Evolutionary conservation across 306 rosid genomes (phyloP).

Genomic region (Rubus parviflorus): DNA sequence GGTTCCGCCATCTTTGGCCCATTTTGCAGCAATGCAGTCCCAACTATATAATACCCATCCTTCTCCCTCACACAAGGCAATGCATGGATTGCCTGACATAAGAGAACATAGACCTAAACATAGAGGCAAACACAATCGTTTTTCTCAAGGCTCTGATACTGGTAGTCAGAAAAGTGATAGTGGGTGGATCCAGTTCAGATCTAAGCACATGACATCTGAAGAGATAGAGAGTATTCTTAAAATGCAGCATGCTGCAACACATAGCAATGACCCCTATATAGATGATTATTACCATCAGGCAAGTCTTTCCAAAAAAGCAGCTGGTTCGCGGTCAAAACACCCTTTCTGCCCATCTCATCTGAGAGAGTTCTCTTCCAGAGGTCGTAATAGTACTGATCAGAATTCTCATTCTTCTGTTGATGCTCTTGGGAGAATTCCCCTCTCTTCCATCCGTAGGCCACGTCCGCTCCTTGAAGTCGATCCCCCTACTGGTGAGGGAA

Average conservation of each 20-base stretch:
- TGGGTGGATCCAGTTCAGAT: conserved; percentile 83
- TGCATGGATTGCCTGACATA: conserved; percentile 73
- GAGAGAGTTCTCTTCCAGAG: conserved; percentile 77
- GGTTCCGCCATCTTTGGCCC: conserved; percentile 53
- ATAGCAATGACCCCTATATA: conserved; percentile 93
- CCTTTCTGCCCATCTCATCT: conserved; percentile 87
- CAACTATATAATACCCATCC: conserved; percentile 48
- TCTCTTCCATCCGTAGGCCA: conserved; percentile 93
- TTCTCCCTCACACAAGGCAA: conserved; percentile 63
- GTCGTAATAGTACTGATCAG: conserved; percentile 74
- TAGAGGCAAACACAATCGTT: conserved; percentile 64
- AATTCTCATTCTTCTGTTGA: conserved; percentile 93
- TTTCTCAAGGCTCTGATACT: conserved; percentile 62
- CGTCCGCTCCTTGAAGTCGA: conserved; percentile 97
- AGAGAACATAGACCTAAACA: conserved; percentile 84
- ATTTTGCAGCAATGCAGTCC: conserved; percentile 55
- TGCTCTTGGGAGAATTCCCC: conserved; percentile 92
- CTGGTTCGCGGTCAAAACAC: conserved; percentile 71
- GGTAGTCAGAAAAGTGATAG: conserved; percentile 51
- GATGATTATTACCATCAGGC: conserved; percentile 98
- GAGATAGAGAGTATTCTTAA: conserved; percentile 92
- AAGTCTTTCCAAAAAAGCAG: conserved; percentile 70
- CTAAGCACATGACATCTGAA: conserved; percentile 80
- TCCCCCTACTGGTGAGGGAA: conserved; percentile 61
- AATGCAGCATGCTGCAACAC: conserved; percentile 95